These are phyloP conservation scores for Calendula officinalis DNA, from an alignment of 129 eudicot species.

Conservation along the genomic window DNA sequence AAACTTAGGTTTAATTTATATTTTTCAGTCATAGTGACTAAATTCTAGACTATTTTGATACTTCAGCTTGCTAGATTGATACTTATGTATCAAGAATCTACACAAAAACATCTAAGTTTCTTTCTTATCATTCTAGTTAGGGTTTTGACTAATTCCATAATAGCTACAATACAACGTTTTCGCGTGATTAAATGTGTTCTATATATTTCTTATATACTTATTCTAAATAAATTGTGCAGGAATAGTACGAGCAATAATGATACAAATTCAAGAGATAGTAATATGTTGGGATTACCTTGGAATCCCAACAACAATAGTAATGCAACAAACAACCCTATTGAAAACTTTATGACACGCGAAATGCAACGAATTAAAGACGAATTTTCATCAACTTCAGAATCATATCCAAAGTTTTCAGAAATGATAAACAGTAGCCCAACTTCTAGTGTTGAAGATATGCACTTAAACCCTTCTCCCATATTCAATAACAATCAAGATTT, in stretches of 20 bases:
- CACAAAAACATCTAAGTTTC: slow-evolving; percentile 15
- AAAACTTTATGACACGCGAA: slow-evolving; percentile 37
- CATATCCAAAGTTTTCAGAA: slow-evolving; percentile 53
- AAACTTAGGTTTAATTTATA: slow-evolving; percentile 26
- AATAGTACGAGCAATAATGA: too few species aligned
- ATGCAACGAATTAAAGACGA: slow-evolving; percentile 51
- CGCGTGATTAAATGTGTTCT: background rate
- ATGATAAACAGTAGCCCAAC: slow-evolving; percentile 48
- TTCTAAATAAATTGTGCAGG: slow-evolving; percentile 22
- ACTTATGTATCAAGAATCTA: slow-evolving; percentile 18
- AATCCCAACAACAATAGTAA: slow-evolving; percentile 13
- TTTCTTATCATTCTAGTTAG: slow-evolving; percentile 16
- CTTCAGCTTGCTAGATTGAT: slow-evolving; percentile 19
- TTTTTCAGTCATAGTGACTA: slow-evolving; percentile 13
- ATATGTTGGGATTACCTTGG: too few species aligned
- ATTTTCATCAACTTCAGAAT: slow-evolving; percentile 29
- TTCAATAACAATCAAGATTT: slow-evolving; percentile 38
- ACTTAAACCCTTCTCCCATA: slow-evolving; percentile 22
- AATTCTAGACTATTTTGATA: slow-evolving; percentile 20
- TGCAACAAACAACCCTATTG: slow-evolving; percentile 29
- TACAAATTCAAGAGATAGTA: too few species aligned
- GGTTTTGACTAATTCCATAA: slow-evolving; percentile 29
- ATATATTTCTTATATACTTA: too few species aligned
- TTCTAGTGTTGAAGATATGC: slow-evolving; percentile 46
- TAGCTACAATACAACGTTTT: background rate